Percentiles rank a stretch among this genome's conserved stretches.
These are phyloP conservation scores for Fragaria iinumae DNA, from an alignment of 306 rosid genomes.

Conservation along the genomic window DNA sequence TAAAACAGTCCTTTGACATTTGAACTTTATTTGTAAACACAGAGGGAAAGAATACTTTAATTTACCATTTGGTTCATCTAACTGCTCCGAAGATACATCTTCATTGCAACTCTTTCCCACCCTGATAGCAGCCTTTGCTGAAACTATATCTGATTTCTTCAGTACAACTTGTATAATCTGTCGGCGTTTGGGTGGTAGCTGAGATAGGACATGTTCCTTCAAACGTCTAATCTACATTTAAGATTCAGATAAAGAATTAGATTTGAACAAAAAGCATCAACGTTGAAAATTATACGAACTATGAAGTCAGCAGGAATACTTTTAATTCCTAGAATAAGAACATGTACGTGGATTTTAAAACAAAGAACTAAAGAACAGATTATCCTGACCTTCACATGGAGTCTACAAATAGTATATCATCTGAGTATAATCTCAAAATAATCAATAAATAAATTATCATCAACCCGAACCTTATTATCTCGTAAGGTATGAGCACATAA, in stretches of 20 bases:
- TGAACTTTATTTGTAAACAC: not conserved
- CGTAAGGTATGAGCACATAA: not conserved
- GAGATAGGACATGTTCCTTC: conserved; percentile 81
- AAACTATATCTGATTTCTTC: conserved; percentile 70
- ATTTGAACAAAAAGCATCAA: not conserved
- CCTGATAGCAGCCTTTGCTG: conserved; percentile 72
- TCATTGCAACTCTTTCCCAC: conserved; percentile 36
- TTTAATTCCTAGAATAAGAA: not conserved
- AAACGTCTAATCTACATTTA: conserved; percentile 78
- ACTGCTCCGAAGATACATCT: conserved; percentile 36
- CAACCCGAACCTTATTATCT: not conserved
- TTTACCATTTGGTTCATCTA: conserved; percentile 63
- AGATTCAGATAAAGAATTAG: conserved; percentile 18
- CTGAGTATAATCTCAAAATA: not conserved
- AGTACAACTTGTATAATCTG: conserved; percentile 70
- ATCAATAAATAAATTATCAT: not conserved
- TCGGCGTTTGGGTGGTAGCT: conserved; percentile 92
- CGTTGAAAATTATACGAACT: not conserved
- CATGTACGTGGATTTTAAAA: not conserved
- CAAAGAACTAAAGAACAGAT: not conserved
- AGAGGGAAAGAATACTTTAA: conserved; percentile 4
- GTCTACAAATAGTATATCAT: not conserved
- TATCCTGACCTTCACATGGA: not conserved
- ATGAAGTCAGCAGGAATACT: not conserved
- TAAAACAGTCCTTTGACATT: not conserved